phyloP scores from a whole-genome alignment of 768 basidiomycete species.

The Dacryopinax primogenitus region DNA sequence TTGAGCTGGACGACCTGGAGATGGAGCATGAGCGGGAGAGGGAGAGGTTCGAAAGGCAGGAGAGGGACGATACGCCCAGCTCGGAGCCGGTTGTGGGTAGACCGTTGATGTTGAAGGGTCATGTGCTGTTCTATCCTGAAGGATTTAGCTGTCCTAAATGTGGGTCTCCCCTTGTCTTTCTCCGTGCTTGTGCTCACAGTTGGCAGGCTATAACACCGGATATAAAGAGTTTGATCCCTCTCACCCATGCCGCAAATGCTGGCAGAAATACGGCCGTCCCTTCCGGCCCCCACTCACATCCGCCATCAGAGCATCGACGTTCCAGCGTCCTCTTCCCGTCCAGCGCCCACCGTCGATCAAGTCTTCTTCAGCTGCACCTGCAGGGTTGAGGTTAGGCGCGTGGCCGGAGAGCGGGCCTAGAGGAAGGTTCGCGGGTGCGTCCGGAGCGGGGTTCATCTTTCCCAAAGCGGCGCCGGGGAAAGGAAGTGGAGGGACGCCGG shows the following conservation, averaged over 20 bases:
- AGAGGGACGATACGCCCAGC: too few species aligned
- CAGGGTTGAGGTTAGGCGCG: too few species aligned
- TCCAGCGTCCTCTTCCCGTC: neutral
- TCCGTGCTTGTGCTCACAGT: too few species aligned
- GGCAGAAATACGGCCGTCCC: neutral
- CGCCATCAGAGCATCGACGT: neutral
- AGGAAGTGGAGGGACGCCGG: neutral
- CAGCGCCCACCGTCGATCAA: neutral
- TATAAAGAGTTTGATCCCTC: conserved; percentile 57
- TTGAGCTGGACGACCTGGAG: neutral
- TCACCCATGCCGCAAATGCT: conserved; percentile 41
- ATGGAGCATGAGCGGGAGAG: neutral
- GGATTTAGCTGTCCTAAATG: neutral
- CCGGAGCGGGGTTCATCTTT: neutral
- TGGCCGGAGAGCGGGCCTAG: neutral
- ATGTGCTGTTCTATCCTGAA: neutral
- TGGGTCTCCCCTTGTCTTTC: neutral
- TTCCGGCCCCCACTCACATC: neutral
- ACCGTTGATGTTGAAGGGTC: neutral
- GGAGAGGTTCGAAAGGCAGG: neutral
- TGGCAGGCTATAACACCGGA: conserved; percentile 55
- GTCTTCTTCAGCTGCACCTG: neutral
- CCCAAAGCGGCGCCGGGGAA: neutral
- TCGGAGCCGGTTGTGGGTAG: neutral
- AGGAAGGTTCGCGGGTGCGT: neutral